Conservation (phyloP, 441 rosid species). For the Populus hybrid region DNA sequence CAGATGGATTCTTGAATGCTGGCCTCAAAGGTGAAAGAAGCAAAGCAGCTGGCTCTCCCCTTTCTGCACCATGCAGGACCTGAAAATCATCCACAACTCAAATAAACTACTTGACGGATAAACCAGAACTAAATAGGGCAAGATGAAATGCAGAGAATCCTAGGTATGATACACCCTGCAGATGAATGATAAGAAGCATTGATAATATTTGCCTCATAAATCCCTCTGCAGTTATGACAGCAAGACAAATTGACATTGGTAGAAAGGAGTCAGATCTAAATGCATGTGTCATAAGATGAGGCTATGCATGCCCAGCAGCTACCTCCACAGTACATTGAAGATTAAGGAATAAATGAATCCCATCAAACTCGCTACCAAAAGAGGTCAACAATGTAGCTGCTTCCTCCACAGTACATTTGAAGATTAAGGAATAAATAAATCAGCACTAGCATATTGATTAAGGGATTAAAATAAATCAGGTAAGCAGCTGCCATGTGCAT, state of each 20-base stretch:
- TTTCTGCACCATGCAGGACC: conserved; percentile 83
- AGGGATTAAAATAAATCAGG: background rate
- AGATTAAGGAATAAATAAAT: background rate
- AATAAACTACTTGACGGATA: conserved; percentile 17
- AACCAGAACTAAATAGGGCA: background rate
- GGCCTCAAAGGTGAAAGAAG: conserved; percentile 81
- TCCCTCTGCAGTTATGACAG: background rate
- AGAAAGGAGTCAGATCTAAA: background rate
- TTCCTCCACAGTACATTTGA: background rate
- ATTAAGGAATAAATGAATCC: background rate
- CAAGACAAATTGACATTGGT: background rate
- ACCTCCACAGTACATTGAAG: background rate
- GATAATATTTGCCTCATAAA: background rate
- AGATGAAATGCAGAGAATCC: conserved; percentile 7
- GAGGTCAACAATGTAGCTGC: background rate
- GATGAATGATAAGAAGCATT: background rate
- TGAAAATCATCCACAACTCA: conserved; percentile 32
- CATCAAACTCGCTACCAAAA: no score
- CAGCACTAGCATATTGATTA: background rate
- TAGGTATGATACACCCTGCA: background rate
- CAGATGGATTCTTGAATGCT: conserved; percentile 42
- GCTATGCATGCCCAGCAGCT: background rate
- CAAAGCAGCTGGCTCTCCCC: conserved; percentile 85
- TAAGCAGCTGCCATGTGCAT: background rate
- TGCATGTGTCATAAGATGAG: background rate